Percentiles rank a stretch among this genome's conserved stretches.
phyloP scores from a whole-genome alignment of 345 rosid genomes.

The Stellera chamaejasme region DNA sequence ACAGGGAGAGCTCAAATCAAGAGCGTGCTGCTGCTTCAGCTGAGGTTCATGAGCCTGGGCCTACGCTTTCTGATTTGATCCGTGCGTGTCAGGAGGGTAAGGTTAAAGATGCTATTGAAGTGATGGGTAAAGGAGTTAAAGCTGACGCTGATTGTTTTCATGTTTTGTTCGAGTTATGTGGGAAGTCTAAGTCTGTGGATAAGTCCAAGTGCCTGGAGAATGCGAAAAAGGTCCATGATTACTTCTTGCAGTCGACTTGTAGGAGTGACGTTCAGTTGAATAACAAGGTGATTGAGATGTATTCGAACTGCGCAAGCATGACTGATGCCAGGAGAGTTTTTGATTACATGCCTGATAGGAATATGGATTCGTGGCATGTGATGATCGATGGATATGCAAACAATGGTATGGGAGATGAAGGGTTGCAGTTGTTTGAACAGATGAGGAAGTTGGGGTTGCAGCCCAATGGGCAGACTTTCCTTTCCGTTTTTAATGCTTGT shows the following conservation, averaged over 20 bases:
- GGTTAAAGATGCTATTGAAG: slow-evolving; percentile 52
- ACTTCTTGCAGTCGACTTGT: slow-evolving; percentile 44
- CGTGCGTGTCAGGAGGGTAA: slow-evolving; percentile 40
- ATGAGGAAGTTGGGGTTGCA: slow-evolving; percentile 42
- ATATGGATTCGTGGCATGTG: slow-evolving; percentile 69
- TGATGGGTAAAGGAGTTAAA: slow-evolving; percentile 56
- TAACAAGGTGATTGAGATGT: slow-evolving; percentile 57
- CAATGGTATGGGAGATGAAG: slow-evolving; percentile 64
- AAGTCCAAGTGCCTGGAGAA: slow-evolving; percentile 48
- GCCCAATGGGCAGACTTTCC: slow-evolving; percentile 50
- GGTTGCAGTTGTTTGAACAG: slow-evolving; percentile 64
- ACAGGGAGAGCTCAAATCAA: slow-evolving; percentile 17
- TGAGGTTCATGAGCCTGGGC: slow-evolving; percentile 7
- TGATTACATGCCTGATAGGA: slow-evolving; percentile 59
- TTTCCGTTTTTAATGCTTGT: slow-evolving; percentile 50
- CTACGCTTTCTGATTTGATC: slow-evolving; percentile 31
- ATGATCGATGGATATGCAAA: slow-evolving; percentile 53
- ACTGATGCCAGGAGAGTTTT: slow-evolving; percentile 68
- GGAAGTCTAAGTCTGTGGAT: slow-evolving; percentile 38
- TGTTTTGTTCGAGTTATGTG: slow-evolving; percentile 39
- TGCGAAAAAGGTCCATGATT: slow-evolving; percentile 71
- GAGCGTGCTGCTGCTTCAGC: background rate
- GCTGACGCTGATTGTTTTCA: slow-evolving; percentile 45
- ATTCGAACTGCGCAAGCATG: slow-evolving; percentile 43
- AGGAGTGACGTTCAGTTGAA: slow-evolving; percentile 48